Evolutionary conservation across 306 rosid species (phyloP).

Genomic region (Cucurbita maxima): DNA sequence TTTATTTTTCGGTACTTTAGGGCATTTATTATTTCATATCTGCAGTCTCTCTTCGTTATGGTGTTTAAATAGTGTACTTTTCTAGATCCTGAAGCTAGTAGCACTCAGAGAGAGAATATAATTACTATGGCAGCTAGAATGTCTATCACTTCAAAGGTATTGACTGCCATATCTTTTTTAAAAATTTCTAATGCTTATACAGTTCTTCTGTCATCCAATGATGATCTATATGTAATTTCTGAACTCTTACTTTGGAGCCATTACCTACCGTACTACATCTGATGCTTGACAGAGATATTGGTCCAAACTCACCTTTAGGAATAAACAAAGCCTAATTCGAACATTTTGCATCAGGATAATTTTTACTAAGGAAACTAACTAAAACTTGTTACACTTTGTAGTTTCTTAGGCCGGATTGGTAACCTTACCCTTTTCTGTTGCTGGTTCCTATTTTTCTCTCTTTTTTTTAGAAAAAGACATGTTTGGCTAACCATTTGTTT

Average conservation of each 20-base stretch:
- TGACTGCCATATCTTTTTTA: neutral
- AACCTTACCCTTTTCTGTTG: no score
- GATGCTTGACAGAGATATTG: neutral
- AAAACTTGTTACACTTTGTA: neutral
- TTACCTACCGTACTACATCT: neutral
- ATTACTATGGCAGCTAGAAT: conserved; percentile 65
- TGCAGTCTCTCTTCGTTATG: neutral
- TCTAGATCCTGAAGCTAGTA: conserved; percentile 46
- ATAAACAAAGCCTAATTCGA: neutral
- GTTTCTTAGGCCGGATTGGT: neutral
- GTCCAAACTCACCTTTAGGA: neutral
- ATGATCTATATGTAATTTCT: neutral
- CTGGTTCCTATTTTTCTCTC: no score
- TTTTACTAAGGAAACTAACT: neutral
- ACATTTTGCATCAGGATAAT: neutral
- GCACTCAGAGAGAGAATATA: conserved; percentile 43
- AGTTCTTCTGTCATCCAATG: neutral
- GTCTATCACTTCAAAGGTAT: conserved; percentile 81
- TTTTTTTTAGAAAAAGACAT: no score
- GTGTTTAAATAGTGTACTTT: conserved; percentile 5
- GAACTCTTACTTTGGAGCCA: neutral
- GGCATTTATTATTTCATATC: neutral
- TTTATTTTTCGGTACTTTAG: neutral
- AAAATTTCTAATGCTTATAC: neutral
- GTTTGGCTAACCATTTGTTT: no score